Evolutionary conservation across 805 yeast genomes (phyloP).

Genomic region (Saturnispora besseyi): DNA sequence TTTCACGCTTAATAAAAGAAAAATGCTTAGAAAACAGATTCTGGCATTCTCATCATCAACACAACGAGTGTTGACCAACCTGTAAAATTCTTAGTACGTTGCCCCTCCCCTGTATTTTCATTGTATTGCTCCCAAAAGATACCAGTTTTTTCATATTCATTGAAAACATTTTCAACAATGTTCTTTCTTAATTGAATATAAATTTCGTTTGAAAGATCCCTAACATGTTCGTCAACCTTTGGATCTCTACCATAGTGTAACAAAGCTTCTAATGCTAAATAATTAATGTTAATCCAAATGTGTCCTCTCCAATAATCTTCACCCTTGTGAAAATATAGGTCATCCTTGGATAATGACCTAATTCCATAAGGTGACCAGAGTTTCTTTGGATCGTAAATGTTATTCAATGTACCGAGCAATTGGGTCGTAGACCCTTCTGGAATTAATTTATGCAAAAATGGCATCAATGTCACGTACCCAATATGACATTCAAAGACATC

Average conservation of each 20-base stretch:
- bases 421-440: slow-evolving; percentile 35
- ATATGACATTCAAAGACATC: slow-evolving; percentile 67
- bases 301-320: slow-evolving; percentile 97
- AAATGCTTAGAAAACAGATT: slow-evolving; percentile 14
- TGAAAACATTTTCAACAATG: slow-evolving; percentile 56
- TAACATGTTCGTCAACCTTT: slow-evolving; percentile 25
- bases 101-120: slow-evolving; percentile 62
- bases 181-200: slow-evolving; percentile 57
- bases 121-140: slow-evolving; percentile 89
- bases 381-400: slow-evolving; percentile 60
- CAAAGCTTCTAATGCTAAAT: slow-evolving; percentile 65
- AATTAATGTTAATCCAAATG: slow-evolving; percentile 88
- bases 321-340: slow-evolving; percentile 56
- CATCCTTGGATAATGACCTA: slow-evolving; percentile 66
- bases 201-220: slow-evolving; percentile 34
- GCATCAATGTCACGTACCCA: slow-evolving; percentile 83
- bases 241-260: slow-evolving; percentile 40
- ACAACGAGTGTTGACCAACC: slow-evolving; percentile 91
- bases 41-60: slow-evolving; percentile 78
- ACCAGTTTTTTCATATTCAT: slow-evolving; percentile 69
- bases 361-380: slow-evolving; percentile 76
- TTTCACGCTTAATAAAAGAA: neutral
- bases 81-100: slow-evolving; percentile 79
- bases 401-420: slow-evolving; percentile 43
- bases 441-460: slow-evolving; percentile 67